phyloP scores from a whole-genome alignment of 2,329 filamentous ascomycete species.

The Magnaporthales sp. region DNA sequence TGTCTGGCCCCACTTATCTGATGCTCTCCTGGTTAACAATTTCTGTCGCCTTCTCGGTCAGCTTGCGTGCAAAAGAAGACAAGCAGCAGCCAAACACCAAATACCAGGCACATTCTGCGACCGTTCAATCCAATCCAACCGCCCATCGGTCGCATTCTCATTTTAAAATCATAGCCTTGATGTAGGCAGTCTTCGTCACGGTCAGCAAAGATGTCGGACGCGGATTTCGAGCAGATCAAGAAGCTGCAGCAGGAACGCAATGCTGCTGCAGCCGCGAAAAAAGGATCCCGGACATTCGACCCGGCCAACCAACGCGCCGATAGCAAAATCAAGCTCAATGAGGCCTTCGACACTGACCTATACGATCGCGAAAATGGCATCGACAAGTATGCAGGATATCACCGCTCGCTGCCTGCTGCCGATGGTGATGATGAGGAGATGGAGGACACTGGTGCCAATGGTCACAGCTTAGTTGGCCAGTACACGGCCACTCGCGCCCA shows the following conservation, averaged over 20 bases:
- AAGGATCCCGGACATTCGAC: constrained; percentile 74
- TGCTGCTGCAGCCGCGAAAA: constrained; percentile 66
- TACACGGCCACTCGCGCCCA: constrained; percentile 90
- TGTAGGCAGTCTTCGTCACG: constrained; percentile 3
- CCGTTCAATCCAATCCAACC: neutral
- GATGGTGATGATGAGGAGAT: constrained; percentile 75
- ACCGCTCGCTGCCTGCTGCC: constrained; percentile 74
- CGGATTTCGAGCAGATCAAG: constrained; percentile 81
- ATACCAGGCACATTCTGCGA: neutral
- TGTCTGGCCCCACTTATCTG: neutral
- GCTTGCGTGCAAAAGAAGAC: neutral
- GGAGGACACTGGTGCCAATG: constrained; percentile 64
- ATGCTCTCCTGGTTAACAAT: neutral
- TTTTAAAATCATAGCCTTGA: constrained; percentile 1
- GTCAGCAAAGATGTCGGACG: constrained; percentile 53
- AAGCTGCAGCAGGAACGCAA: constrained; percentile 91
- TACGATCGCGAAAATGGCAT: constrained; percentile 65
- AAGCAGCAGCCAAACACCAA: neutral
- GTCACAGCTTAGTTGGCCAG: constrained; percentile 78
- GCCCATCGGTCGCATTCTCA: neutral
- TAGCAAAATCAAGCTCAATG: constrained; percentile 86
- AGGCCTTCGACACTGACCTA: constrained; percentile 78
- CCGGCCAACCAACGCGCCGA: constrained; percentile 72
- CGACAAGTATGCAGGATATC: constrained; percentile 84
- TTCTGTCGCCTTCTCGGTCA: neutral